Evolutionary conservation across 2,329 filamentous ascomycete species (phyloP).

Genomic region (Ophiostoma pallidulum): DNA sequence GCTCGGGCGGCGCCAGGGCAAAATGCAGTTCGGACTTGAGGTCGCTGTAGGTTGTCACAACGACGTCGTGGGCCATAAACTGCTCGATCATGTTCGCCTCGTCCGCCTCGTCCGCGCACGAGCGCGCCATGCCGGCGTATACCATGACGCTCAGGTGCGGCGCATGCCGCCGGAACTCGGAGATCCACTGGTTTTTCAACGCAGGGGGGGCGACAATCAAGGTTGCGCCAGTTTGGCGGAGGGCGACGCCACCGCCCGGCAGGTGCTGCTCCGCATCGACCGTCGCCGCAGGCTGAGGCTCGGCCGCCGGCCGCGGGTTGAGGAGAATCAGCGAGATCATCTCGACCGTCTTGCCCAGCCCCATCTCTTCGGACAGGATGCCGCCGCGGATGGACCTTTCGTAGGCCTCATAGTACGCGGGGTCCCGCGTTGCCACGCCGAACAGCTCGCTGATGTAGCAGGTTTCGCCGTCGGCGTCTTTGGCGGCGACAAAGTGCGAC

Average conservation of each 20-base stretch:
- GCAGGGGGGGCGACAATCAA: conserved; percentile 52
- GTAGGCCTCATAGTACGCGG: conserved; percentile 31
- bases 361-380: conserved; percentile 74
- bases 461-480: conserved; percentile 35
- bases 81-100: conserved; percentile 33
- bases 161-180: conserved; percentile 49
- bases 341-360: conserved; percentile 71
- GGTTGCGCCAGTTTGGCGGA: conserved; percentile 45
- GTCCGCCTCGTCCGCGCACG: conserved; percentile 28
- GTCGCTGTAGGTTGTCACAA: conserved; percentile 58
- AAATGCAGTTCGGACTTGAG: conserved; percentile 76
- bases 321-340: conserved; percentile 60
- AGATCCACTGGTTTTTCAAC: conserved; percentile 51
- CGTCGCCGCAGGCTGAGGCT: no score
- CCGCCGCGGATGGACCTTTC: conserved; percentile 45
- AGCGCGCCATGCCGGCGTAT: conserved; percentile 40
- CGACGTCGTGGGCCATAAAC: conserved; percentile 45
- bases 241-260: conserved; percentile 30
- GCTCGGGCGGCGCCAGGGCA: conserved; percentile 58
- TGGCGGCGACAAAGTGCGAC: conserved; percentile 34
- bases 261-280: no score
- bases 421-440: conserved; percentile 46
- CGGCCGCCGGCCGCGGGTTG: conserved; percentile 38
- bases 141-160: conserved; percentile 46
- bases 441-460: conserved; percentile 48